A percentile compares a stretch with the other conserved stretches of the same genome.
phyloP scores from a whole-genome alignment of 305 asterid genomes.

The Fraxinus platypoda region DNA sequence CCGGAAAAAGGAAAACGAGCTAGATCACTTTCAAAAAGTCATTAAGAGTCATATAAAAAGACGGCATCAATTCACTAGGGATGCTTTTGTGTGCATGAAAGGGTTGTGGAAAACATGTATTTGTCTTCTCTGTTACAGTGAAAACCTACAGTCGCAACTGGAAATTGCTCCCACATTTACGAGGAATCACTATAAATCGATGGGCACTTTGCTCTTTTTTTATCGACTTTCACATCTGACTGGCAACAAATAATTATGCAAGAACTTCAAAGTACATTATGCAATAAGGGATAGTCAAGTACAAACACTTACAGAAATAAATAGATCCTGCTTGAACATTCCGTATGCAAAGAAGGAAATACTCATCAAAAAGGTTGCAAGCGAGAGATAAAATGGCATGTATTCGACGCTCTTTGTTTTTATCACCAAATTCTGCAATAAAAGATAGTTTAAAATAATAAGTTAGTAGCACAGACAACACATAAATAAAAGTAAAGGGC shows the following conservation, averaged over 20 bases:
- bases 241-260: neutral
- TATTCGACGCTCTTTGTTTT: constrained; percentile 72
- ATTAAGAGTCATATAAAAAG: neutral
- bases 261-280: neutral
- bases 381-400: constrained; percentile 87
- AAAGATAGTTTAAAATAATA: neutral
- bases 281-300: neutral
- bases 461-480: constrained; percentile 9
- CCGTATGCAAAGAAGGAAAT: constrained; percentile 75
- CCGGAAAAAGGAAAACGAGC: neutral
- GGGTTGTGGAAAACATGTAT: neutral
- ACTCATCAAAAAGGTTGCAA: constrained; percentile 81
- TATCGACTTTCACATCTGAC: neutral
- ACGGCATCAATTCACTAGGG: neutral
- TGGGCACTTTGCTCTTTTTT: neutral
- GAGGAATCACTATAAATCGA: neutral
- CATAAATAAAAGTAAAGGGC: neutral
- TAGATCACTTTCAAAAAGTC: neutral
- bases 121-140: neutral
- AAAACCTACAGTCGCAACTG: neutral
- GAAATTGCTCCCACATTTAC: neutral
- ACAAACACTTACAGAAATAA: constrained; percentile 60
- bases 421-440: constrained; percentile 71
- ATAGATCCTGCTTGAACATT: constrained; percentile 57
- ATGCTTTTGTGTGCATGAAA: neutral